A percentile compares a stretch with the other conserved stretches of the same genome.
These are phyloP conservation scores for Allium fistulosum DNA, from an alignment of 106 monocot species.

Conservation along the genomic window DNA sequence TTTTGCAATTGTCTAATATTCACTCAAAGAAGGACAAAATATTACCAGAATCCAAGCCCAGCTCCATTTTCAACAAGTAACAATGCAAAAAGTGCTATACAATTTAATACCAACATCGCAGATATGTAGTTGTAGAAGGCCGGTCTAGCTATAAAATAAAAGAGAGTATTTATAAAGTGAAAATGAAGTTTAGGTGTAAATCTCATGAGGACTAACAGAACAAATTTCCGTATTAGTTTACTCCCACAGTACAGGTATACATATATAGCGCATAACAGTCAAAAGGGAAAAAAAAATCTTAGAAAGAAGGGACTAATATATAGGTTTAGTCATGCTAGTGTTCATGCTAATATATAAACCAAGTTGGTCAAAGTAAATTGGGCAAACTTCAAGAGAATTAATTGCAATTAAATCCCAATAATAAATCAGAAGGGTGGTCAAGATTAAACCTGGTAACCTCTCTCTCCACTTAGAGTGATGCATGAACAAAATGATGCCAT, in stretches of 20 bases:
- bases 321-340: too few relatives aligned
- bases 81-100: conserved; percentile 50
- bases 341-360: too few relatives aligned
- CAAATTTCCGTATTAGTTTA: too few relatives aligned
- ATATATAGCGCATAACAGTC: too few relatives aligned
- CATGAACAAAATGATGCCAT: conserved; percentile 83
- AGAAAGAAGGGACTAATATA: too few relatives aligned
- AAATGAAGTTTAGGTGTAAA: too few relatives aligned
- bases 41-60: conserved; percentile 78
- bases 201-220: too few relatives aligned
- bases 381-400: neutral
- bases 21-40: neutral
- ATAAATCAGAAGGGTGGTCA: too few relatives aligned
- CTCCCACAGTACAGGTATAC: too few relatives aligned
- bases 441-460: conserved; percentile 58
- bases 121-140: conserved; percentile 82
- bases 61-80: conserved; percentile 60
- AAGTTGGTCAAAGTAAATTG: neutral
- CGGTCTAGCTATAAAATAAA: conserved; percentile 58
- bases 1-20: too few relatives aligned
- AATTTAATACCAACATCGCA: conserved; percentile 63
- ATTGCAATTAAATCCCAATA: neutral
- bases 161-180: neutral
- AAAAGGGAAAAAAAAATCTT: too few relatives aligned
- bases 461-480: conserved; percentile 92